Conservation (phyloP, 257 asterid species). For the Pogostemon cablin region DNA sequence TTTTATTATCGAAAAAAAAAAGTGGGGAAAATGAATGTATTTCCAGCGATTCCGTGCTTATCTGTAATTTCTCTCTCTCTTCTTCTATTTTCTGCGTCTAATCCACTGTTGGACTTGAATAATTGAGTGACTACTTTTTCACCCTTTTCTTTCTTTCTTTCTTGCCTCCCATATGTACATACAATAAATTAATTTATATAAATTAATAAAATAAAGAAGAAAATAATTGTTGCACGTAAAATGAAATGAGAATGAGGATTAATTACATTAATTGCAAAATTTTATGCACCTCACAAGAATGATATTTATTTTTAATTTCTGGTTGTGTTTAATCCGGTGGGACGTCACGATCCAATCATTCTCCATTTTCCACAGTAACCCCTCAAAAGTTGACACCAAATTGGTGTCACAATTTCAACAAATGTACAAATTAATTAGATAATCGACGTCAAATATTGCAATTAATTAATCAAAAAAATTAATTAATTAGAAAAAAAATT, state of each 20-base stretch:
- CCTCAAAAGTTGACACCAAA: constrained; percentile 22
- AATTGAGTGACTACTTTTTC: constrained; percentile 35
- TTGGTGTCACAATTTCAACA: constrained; percentile 19
- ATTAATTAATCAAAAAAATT: neutral
- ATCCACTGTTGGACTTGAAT: constrained; percentile 42
- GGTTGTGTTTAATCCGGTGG: constrained; percentile 30
- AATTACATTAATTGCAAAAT: constrained; percentile 10
- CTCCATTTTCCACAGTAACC: constrained; percentile 41
- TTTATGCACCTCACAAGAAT: constrained; percentile 31
- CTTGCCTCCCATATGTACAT: too few species aligned
- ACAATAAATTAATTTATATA: neutral
- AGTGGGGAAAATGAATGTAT: constrained; percentile 78
- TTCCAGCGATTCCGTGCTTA: constrained; percentile 43
- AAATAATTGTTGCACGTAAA: neutral
- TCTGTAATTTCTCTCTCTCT: constrained; percentile 26
- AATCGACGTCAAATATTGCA: neutral
- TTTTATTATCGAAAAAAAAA: constrained; percentile 30
- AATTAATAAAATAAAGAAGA: neutral
- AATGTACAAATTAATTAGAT: neutral
- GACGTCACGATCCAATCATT: constrained; percentile 39
- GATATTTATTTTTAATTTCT: neutral
- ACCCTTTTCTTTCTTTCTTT: constrained; percentile 19
- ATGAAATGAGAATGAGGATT: neutral
- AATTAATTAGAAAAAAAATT: neutral
- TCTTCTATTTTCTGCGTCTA: constrained; percentile 31